Base-by-base conservation (phyloP, 2,329 filamentous ascomycete genomes). In the Penicillium janthinellum region DNA sequence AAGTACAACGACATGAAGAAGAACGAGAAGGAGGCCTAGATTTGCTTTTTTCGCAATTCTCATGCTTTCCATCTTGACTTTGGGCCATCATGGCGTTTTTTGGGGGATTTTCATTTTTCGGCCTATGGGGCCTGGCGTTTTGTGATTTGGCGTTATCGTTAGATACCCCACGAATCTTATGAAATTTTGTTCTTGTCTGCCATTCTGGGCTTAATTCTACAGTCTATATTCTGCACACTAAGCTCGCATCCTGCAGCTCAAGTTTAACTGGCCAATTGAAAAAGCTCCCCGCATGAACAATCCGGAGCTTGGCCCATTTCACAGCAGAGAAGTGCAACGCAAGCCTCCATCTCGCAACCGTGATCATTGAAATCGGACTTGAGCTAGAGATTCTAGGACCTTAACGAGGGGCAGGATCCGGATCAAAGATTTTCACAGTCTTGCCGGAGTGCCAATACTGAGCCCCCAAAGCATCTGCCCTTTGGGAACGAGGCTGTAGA, bases 141-240 rank as follows among this genome's bases (percentile, higher is more conserved):
- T 11, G 37, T 25, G 8, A 25, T 17, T 25, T 41, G 50, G 56
- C 42, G 42, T 58, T 58, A n/a, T 50, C 42, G 42, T 58, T 58
- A n/a, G 55, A 22, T 14, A 51, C 34, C 14, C 47, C 12, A 47
- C n/a, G n/a, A 45, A 45, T 25, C 6, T 11, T 14, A n/a, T 45
- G 12, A 4, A 28, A 20, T 15, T 28, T 15, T n/a, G 14, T 4
- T 7, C 11, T 15, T 15, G 14, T 45, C 17, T 12, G 10, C 8
- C 20, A 20, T 20, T 20, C 17, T 17, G 10, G 17, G 5, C 7
- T 7, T 20, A 11, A 4, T 28, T 45, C 7, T 15, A 15, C 3
- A 25, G 22, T 5, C 22, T 22, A 22, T 22, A 22, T 4, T 22
- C 5, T 28, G 15, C n/a, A 2, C 22, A 28, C 22, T 25, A 28